Evolutionary conservation across 2,329 filamentous ascomycete genomes (phyloP), one percentile per base, ranked within the genome.

Genomic region (Aquanectria penicillioides): DNA sequence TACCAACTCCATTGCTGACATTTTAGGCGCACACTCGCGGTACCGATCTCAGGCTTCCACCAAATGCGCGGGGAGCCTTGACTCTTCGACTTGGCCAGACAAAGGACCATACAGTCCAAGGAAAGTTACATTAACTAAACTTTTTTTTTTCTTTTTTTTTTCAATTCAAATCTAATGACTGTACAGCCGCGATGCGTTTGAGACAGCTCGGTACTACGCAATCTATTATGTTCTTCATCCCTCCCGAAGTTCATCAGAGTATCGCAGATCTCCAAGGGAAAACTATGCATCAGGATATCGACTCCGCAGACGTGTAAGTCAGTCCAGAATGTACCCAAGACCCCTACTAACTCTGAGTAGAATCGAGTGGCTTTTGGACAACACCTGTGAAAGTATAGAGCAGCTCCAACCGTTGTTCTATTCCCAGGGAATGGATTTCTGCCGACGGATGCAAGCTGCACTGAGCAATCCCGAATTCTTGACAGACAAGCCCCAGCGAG

Each of bases 61-160:
- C 66, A 0, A 1, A 68, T 1, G 80, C 83, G 1, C 63, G 54
- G 1, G 86, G 81, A 0, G 86, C 85, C 0, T 64, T 89, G 1
- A 89, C 86, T 0, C 71, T 89, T 0, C 83, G 82, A 0, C 75
- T 84, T 0, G 78, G 81, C 2, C 81, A 86, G 50, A 87, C 83
- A 0, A 89, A 89, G 57, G 87, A 89, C 53, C 79, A 84, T 8
- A 81, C 83, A 0, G 85, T 88, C 0, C 86, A 90, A 80, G 83
- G 83, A 83, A 73, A 61, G 70, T 41, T 6, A n/a, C 13, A 15
- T 7, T 3, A n/a, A n/a, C n/a, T n/a, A n/a, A n/a, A n/a, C n/a
- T n/a, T n/a, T n/a, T n/a, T n/a, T n/a, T n/a, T n/a, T n/a, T n/a
- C n/a, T n/a, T n/a, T n/a, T n/a, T n/a, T n/a, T n/a, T n/a, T n/a